Percentiles rank a stretch among this genome's conserved stretches.
Evolutionary conservation across 2,329 filamentous ascomycete genomes (phyloP).

Genomic region (Talaromyces piceae): DNA sequence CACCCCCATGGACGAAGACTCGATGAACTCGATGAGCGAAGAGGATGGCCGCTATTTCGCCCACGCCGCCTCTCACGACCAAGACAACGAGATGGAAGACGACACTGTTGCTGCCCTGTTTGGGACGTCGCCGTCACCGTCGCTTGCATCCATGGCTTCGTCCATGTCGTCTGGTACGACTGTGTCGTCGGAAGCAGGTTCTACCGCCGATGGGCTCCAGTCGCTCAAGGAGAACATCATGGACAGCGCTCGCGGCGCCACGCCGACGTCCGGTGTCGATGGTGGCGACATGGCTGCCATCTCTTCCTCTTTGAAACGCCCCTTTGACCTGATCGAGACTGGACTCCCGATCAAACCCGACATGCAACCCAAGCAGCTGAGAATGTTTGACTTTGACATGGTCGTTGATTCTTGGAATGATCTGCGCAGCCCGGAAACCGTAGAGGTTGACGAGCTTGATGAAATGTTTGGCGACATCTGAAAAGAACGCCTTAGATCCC

Average conservation of each 20-base stretch:
- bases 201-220: conserved; percentile 17
- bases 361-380: conserved; percentile 38
- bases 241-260: conserved; percentile 7
- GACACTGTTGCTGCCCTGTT: conserved; percentile 30
- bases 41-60: conserved; percentile 31
- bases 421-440: conserved; percentile 69
- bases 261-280: conserved; percentile 1
- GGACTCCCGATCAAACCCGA: conserved; percentile 18
- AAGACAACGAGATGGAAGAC: conserved; percentile 26
- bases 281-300: conserved; percentile 14
- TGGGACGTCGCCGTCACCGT: conserved; percentile 37
- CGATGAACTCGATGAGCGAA: conserved; percentile 22
- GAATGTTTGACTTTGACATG: conserved; percentile 28
- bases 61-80: conserved; percentile 19
- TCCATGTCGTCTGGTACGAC: conserved; percentile 37
- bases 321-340: conserved; percentile 34
- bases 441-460: conserved; percentile 90
- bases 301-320: conserved; percentile 29
- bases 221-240: conserved; percentile 4
- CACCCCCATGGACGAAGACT: conserved; percentile 25
- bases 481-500: conserved; percentile 15
- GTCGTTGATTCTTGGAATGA: conserved; percentile 51
- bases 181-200: conserved; percentile 25
- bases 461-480: conserved; percentile 71
- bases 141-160: conserved; percentile 33